Percentiles rank a stretch among this genome's conserved stretches.
phyloP scores from a whole-genome alignment of 2,329 filamentous ascomycete species.

The Ophiosphaerella korrae region DNA sequence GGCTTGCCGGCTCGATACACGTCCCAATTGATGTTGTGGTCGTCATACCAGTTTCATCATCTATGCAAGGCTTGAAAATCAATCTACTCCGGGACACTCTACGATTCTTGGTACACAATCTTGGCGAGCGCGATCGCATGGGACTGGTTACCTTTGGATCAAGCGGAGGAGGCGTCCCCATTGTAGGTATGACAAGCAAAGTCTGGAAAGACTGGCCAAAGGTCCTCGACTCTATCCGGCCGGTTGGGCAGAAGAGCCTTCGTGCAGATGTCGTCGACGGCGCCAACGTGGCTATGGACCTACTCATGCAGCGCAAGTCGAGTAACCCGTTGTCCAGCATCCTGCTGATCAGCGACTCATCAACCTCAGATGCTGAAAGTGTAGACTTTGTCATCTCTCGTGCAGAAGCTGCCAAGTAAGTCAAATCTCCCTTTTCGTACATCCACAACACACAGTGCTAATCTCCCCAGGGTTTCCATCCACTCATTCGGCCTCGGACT shows the following conservation, averaged over 20 bases:
- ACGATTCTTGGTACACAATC: conserved; percentile 85
- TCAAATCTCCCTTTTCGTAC: conserved; percentile 26
- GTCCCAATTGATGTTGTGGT: conserved; percentile 95
- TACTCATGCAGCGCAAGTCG: conserved; percentile 96
- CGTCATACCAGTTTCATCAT: conserved; percentile 95
- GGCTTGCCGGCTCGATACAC: conserved; percentile 66
- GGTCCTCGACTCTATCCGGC: conserved; percentile 83
- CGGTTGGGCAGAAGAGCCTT: conserved; percentile 94
- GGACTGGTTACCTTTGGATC: conserved; percentile 96
- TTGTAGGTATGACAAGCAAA: conserved; percentile 98
- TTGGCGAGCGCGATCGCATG: conserved; percentile 95
- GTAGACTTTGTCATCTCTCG: conserved; percentile 97
- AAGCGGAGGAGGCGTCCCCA: conserved; percentile 86
- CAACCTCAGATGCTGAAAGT: conserved; percentile 89
- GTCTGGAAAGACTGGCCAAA: conserved; percentile 90
- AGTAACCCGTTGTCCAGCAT: conserved; percentile 96
- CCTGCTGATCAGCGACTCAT: conserved; percentile 95
- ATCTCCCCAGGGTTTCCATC: conserved; percentile 74
- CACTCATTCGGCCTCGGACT: conserved; percentile 95
- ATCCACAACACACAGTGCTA: conserved; percentile 11
- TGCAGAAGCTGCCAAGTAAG: conserved; percentile 93
- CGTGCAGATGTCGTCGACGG: conserved; percentile 96
- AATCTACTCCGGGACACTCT: conserved; percentile 89
- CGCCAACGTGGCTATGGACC: conserved; percentile 96
- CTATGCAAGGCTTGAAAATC: conserved; percentile 99